Evolutionary conservation across 2,329 filamentous ascomycete species (phyloP).

Genomic region (Juglanconis juglandina): DNA sequence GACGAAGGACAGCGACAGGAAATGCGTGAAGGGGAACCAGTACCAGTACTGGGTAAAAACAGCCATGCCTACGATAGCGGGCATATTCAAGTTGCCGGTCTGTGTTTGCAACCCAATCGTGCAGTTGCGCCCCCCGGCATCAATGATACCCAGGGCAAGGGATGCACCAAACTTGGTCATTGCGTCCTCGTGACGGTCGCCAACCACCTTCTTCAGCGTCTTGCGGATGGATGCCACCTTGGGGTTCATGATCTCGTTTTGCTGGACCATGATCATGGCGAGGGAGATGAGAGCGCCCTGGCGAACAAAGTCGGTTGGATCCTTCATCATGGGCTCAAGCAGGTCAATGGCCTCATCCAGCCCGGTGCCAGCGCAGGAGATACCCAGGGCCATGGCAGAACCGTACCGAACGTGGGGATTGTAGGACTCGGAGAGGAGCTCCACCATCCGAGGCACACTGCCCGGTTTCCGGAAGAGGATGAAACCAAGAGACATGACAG

Average conservation of each 20-base stretch:
- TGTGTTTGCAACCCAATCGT: slow-evolving; percentile 97
- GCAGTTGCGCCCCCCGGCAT: slow-evolving; percentile 96
- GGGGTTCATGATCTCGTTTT: slow-evolving; percentile 97
- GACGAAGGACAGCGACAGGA: slow-evolving; percentile 93
- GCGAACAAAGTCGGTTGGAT: slow-evolving; percentile 95
- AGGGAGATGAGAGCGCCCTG: slow-evolving; percentile 93
- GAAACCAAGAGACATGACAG: slow-evolving; percentile 96
- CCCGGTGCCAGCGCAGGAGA: slow-evolving; percentile 94
- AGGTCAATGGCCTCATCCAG: slow-evolving; percentile 95
- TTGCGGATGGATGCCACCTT: slow-evolving; percentile 90
- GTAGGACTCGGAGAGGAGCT: slow-evolving; percentile 95
- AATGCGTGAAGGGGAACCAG: slow-evolving; percentile 99
- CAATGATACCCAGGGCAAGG: slow-evolving; percentile 91
- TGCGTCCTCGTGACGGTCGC: slow-evolving; percentile 94
- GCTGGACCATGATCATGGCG: slow-evolving; percentile 98
- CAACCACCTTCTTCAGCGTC: slow-evolving; percentile 88
- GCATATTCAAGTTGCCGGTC: slow-evolving; percentile 98
- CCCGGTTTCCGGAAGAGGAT: slow-evolving; percentile 97
- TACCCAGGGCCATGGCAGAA: slow-evolving; percentile 96
- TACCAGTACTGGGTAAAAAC: slow-evolving; percentile 99
- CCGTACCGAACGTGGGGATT: slow-evolving; percentile 98
- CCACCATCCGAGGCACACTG: slow-evolving; percentile 97
- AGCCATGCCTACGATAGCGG: slow-evolving; percentile 94
- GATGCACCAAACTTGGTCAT: slow-evolving; percentile 99
- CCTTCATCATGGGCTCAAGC: slow-evolving; percentile 98